Base-by-base conservation (phyloP, 1,284 basidiomycete genomes). In the Erythrobasidium hasegawianum region DNA sequence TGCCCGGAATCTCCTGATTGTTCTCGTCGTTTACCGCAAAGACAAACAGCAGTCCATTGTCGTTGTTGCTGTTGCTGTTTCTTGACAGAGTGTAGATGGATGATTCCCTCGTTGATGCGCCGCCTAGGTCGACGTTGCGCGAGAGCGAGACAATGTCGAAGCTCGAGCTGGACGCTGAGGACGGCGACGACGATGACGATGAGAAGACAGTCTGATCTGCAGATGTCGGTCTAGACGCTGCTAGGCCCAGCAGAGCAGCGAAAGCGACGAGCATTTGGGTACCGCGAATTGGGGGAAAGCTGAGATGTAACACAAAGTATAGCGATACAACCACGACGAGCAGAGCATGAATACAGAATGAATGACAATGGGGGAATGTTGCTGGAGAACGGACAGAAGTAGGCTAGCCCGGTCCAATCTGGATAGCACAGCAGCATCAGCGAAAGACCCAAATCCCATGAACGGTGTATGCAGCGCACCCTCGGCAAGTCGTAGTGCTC, bases 11-110 rank as follows among this genome's bases (percentile, higher is more conserved):
- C 74, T 86, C 91, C 72, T 86, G 89, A 24, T 88, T 88, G 71
- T 81, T 83, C 65, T 81, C 77, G 65, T 82, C 83, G 64, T 89
- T 87, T 24, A 82, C 80, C 62, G 82, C 81, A 8, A 83, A 81
- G 20, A 95, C 79, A 5, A 87, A 84, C 43, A 81, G 82, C 9
- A 85, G 82, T 53, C 80, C 82, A 69, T 84, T 79, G 69, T 84
- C 82, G 13, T 29, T 20, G n/a, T 56, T 38, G 20, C 56, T 40
- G n/a, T 11, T 20, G 56, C 64, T 55, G 16, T 52, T 81, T 54
- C 88, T 84, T 77, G 86, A 89, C 75, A 89, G 83, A 18, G 89
- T 86, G 78, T 88, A 95, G 64, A 89, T 89, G 55, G 92, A 94
- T 55, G 86, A 88, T 80, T 91, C 84, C 78, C 87, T 86, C 59